phyloP scores from a whole-genome alignment of 352 stramenopile genomes.

The Globisporangium sylvaticum region DNA sequence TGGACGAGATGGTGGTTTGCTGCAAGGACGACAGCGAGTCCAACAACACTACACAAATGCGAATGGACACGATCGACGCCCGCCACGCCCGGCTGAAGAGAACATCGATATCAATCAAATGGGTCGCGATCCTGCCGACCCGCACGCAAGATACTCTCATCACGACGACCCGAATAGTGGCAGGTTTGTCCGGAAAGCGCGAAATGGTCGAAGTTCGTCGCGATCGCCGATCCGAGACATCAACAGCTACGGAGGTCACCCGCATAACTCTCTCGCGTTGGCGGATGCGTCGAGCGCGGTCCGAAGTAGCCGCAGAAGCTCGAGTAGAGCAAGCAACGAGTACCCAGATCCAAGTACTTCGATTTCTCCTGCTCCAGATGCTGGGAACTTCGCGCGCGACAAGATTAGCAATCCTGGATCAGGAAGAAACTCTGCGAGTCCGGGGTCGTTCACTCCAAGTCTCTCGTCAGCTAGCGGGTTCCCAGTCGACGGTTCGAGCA shows the following conservation, averaged over 20 bases:
- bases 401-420: background rate
- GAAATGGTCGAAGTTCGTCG: conserved; percentile 6
- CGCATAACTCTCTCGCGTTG: background rate
- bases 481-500: background rate
- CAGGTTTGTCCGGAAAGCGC: background rate
- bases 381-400: background rate
- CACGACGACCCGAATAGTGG: background rate
- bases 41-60: background rate
- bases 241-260: conserved; percentile 3
- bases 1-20: background rate
- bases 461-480: background rate
- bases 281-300: background rate
- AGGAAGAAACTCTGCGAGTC: conserved; percentile 5
- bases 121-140: background rate
- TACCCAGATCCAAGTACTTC: conserved; percentile 4
- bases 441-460: conserved; percentile 1
- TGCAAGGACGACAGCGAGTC: background rate
- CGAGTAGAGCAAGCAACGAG: conserved; percentile 10
- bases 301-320: background rate
- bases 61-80: conserved; percentile 5
- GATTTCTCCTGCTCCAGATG: background rate
- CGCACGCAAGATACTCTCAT: background rate
- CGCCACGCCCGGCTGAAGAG: conserved; percentile 1
- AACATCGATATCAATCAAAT: conserved; percentile 9
- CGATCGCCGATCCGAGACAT: conserved; percentile 8